Evolutionary conservation across 2,329 filamentous ascomycete species (phyloP).

Genomic region (Knoxdaviesia capensis): DNA sequence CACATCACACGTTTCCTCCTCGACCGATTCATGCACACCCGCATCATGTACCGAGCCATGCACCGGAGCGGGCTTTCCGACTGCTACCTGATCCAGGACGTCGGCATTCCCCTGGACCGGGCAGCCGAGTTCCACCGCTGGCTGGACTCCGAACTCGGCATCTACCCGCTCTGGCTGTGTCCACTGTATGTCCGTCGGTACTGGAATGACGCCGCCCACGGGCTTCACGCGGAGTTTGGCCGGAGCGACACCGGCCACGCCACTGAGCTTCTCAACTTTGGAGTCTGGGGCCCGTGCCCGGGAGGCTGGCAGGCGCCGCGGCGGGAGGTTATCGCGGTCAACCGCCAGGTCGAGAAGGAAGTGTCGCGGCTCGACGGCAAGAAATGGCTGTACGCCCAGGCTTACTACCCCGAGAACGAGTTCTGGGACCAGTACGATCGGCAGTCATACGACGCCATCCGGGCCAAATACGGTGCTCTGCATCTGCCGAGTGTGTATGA

Average conservation of each 20-base stretch:
- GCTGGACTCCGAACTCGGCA: constrained; percentile 21
- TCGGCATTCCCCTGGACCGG: constrained; percentile 26
- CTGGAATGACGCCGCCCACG: constrained; percentile 19
- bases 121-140: constrained; percentile 25
- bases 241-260: constrained; percentile 10
- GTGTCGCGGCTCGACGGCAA: constrained; percentile 39
- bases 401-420: constrained; percentile 45
- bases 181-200: constrained; percentile 25
- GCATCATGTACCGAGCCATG: constrained; percentile 44
- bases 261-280: constrained; percentile 35
- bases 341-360: constrained; percentile 38
- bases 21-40: constrained; percentile 40
- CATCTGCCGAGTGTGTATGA: constrained; percentile 45
- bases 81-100: constrained; percentile 44
- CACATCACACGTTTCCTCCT: constrained; percentile 38
- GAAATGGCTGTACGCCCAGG: constrained; percentile 53
- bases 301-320: constrained; percentile 13
- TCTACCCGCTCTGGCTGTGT: constrained; percentile 38
- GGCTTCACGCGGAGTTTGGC: constrained; percentile 19
- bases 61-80: constrained; percentile 40
- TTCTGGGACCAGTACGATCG: constrained; percentile 48
- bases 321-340: constrained; percentile 26
- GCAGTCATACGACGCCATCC: constrained; percentile 34
- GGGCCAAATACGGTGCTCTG: constrained; percentile 35
- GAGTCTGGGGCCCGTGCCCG: constrained; percentile 35